Base-by-base conservation (phyloP, 495 filamentous ascomycete genomes). In the Xylaria intraflava region DNA sequence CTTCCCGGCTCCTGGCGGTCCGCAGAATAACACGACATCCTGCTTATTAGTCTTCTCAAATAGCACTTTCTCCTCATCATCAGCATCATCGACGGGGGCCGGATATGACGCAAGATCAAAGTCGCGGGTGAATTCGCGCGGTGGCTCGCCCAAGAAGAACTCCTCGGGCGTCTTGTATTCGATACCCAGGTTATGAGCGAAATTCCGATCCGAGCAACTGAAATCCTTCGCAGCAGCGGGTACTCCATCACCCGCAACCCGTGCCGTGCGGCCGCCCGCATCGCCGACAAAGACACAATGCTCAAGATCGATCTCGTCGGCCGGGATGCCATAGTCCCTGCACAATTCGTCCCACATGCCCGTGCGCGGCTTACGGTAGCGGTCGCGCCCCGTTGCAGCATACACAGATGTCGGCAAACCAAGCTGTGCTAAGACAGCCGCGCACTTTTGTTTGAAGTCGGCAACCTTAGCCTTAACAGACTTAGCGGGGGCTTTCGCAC, bases 311-410 rank as follows among this genome's bases (percentile, higher is more conserved):
- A 91, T 70, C 7, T 83, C 83, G 1, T 66, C 69, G 17, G 79
- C 78, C 51, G 82, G 69, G 2, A 96, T 73, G 46, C 83, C 80
- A 60, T 83, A 84, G 50, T 95, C 88, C 12, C 83, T 79, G 8
- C 88, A 71, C 50, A 95, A 70, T 64, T 96, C 88, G 1, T 71
- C 70, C 93, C 94, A 99, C 87, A 97, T 95, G 11, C 90, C 90
- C 0, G 72, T 72, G 43, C 93, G 75, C 10, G 93, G 93, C 64
- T 99, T 99, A 23, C 93, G 83, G 64, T 82, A 95, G 20, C 72
- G 73, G 57, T 96, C 89, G 49, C 84, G 80, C 19, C 70, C 82
- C 0, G 90, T 94, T 6, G 92, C 90, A 1, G 90, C 93, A 66
- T 95, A 94, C 8, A 97, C 66, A 35, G 77, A 84, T 20, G 90